Evolutionary conservation across 2,329 filamentous ascomycete species (phyloP).

Genomic region (Pyricularia sp.): DNA sequence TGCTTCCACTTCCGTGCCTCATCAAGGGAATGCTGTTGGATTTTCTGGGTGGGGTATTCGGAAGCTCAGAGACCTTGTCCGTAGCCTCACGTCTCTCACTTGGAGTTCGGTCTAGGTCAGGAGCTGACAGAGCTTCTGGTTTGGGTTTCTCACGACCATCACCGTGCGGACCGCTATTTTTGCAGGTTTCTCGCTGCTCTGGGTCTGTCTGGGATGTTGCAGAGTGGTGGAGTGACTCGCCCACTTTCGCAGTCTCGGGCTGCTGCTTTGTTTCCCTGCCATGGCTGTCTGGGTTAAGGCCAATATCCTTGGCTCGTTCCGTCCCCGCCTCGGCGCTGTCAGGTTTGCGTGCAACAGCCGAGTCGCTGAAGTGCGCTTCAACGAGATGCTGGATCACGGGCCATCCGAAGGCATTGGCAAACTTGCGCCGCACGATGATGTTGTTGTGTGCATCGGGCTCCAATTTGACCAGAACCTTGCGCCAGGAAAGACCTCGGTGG

Average conservation of each 20-base stretch:
- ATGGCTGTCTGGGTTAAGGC: constrained; percentile 42
- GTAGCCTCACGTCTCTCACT: constrained; percentile 25
- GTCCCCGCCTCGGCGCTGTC: constrained; percentile 53
- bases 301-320: constrained; percentile 54
- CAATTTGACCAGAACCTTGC: constrained; percentile 88
- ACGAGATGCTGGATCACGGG: constrained; percentile 91
- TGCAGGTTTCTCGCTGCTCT: neutral
- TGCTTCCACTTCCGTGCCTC: neutral
- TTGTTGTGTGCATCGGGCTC: constrained; percentile 98
- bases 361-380: constrained; percentile 84
- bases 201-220: neutral
- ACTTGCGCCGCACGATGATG: constrained; percentile 91
- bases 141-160: neutral
- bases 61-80: constrained; percentile 34
- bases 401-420: constrained; percentile 95
- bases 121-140: neutral
- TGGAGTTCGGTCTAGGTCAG: constrained; percentile 10
- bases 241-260: neutral
- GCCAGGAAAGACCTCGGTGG: constrained; percentile 83
- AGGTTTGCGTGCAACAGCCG: constrained; percentile 47
- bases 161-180: neutral
- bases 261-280: constrained; percentile 48
- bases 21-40: constrained; percentile 8
- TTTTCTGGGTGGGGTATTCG: constrained; percentile 12
- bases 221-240: neutral